Evolutionary conservation across 1,284 basidiomycete species (phyloP), one percentile per base, ranked within the genome.

Genomic region (Abortiporus biennis): DNA sequence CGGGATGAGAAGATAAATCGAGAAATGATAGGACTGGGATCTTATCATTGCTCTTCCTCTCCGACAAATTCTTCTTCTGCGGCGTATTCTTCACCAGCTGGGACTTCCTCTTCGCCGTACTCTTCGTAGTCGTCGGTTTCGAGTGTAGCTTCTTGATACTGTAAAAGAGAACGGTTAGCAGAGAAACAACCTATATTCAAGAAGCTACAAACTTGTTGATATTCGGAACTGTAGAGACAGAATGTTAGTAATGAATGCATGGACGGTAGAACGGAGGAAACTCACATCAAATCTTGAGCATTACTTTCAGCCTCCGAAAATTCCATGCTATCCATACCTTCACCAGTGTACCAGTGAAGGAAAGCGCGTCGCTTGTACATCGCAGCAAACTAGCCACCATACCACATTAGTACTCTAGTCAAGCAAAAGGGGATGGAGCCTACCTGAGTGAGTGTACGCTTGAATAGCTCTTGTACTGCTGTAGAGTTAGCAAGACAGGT

Each of bases 291-390:
- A 66, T 92, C 89, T n/a, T 74, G 73, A 12, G 77, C 67, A 58
- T 92, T 91, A 56, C 82, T 88, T 65, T 91, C 87, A 0, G 89
- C 87, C 61, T 95, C 92, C 1, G 87, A 80, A 64, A 96, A 94
- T 64, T 95, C 92, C 86, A 93, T 85, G 38, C 79, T 63, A 60
- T 92, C 89, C 92, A 92, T 92, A 42, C 92, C 92, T 62, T 93
- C 91, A 19, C 80, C 85, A 15, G 84, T 88, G 64, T 92, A 93
- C 87, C 91, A 93, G 62, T 95, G 91, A 45, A 92, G 65, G 73
- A 88, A 95, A 2, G 92, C 92, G 40, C 74, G 71, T 35, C 91
- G 77, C 59, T 85, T 86, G 67, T 79, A 93, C 85, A 92, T 91
- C 3, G 72, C 66, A 1, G 75, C 50, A 67, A 92, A 94, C 79